Percentiles rank a stretch among this genome's conserved stretches.
Conservation (phyloP, 192 early-diverging fungal species). For the Tieghemiomyces parasiticus region DNA sequence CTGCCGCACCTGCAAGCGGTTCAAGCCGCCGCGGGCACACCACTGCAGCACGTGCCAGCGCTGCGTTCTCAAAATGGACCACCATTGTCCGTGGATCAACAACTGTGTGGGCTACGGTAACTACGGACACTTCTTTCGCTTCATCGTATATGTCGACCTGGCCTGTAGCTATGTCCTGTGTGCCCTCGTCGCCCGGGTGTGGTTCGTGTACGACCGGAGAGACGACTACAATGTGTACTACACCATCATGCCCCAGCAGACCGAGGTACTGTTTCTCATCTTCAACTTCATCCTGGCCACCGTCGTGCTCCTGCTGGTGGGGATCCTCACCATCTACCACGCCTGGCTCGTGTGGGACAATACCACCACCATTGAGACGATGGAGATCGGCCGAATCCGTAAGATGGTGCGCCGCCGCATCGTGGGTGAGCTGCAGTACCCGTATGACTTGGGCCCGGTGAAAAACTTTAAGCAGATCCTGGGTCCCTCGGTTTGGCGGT, state of each 20-base stretch:
- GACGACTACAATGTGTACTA: slow-evolving; percentile 13
- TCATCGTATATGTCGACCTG: slow-evolving; percentile 52
- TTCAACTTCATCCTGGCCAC: slow-evolving; percentile 55
- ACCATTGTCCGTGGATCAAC: slow-evolving; percentile 85
- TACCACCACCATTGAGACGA: slow-evolving; percentile 72
- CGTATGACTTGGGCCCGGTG: slow-evolving; percentile 66
- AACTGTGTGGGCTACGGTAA: slow-evolving; percentile 71
- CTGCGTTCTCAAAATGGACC: slow-evolving; percentile 77
- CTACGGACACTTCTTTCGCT: slow-evolving; percentile 61
- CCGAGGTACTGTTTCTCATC: slow-evolving; percentile 56
- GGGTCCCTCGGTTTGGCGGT: slow-evolving; percentile 48
- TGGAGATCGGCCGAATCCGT: slow-evolving; percentile 54
- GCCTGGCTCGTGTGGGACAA: slow-evolving; percentile 51
- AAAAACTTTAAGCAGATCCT: slow-evolving; percentile 62
- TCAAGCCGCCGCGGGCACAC: slow-evolving; percentile 67
- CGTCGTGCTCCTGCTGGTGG: slow-evolving; percentile 52
- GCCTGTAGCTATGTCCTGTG: slow-evolving; percentile 35
- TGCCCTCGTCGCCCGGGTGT: slow-evolving; percentile 37
- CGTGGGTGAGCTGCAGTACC: slow-evolving; percentile 33
- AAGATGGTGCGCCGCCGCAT: slow-evolving; percentile 40
- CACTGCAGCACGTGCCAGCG: slow-evolving; percentile 59
- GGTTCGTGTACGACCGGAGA: slow-evolving; percentile 22
- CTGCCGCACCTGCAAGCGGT: slow-evolving; percentile 39
- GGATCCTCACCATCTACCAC: slow-evolving; percentile 52
- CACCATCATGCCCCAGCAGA: slow-evolving; percentile 30